A percentile compares a stretch with the other conserved stretches of the same genome.
Conservation (phyloP, 75 land plant species). For the Pinus tabuliformis region DNA sequence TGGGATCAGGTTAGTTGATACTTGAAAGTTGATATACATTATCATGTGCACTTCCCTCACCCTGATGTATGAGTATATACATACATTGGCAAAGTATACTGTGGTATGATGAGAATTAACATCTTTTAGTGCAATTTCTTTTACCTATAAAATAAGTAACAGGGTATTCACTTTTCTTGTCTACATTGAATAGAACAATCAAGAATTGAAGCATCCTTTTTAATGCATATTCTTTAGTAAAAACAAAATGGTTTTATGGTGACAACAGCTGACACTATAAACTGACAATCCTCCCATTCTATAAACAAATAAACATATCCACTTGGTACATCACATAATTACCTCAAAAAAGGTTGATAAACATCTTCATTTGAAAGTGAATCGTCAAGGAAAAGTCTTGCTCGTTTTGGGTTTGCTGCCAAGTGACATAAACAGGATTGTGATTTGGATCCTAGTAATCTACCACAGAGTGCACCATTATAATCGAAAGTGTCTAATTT, state of each 20-base stretch:
- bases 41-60: not conserved
- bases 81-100: too few relatives aligned
- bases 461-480: not conserved
- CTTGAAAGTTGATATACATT: not conserved
- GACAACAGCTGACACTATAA: not conserved
- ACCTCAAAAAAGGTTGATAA: conserved; percentile 84
- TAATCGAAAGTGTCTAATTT: not conserved
- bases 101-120: not conserved
- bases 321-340: conserved; percentile 7
- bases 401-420: conserved; percentile 88
- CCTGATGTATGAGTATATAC: not conserved
- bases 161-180: not conserved
- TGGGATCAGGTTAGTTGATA: not conserved
- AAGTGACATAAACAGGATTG: conserved; percentile 5
- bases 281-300: not conserved
- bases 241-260: not conserved
- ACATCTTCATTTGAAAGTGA: conserved; percentile 77
- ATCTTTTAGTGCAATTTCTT: not conserved
- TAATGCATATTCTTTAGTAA: too few relatives aligned
- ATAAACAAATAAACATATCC: not conserved
- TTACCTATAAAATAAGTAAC: not conserved
- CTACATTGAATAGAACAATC: not conserved
- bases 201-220: not conserved
- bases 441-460: not conserved
- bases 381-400: conserved; percentile 81